A percentile compares a stretch with the other conserved stretches of the same genome.
Evolutionary conservation across 2,329 filamentous ascomycete species (phyloP).

Genomic region (Berkeleyomyces basicola): DNA sequence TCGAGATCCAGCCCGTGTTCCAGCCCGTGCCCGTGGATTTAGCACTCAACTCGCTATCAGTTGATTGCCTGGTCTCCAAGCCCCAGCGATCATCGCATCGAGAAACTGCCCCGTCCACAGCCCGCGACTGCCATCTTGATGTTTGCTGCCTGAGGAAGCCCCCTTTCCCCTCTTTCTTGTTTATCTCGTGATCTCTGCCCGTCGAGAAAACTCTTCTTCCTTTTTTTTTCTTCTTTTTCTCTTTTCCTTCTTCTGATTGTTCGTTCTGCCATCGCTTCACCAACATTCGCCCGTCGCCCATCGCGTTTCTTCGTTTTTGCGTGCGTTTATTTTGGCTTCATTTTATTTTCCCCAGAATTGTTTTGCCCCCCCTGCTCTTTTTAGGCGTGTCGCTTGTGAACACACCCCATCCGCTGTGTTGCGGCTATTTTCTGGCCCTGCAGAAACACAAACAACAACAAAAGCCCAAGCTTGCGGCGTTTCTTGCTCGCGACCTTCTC

Average conservation of each 20-base stretch:
- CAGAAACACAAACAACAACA: slow-evolving; percentile 4
- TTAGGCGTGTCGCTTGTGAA: not conserved
- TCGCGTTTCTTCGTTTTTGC: not conserved
- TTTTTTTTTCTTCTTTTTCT: not conserved
- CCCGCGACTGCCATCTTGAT: not conserved
- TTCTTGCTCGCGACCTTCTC: not conserved
- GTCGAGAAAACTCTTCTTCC: not conserved
- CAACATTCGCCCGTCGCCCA: not conserved
- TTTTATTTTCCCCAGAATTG: slow-evolving; percentile 3
- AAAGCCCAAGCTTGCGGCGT: not conserved
- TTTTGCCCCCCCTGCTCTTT: not conserved
- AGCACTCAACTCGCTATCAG: no score
- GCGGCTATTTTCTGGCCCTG: not conserved
- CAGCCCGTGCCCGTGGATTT: no score
- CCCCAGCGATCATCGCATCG: not conserved
- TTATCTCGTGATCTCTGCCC: not conserved
- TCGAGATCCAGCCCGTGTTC: no score
- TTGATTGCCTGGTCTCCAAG: no score
- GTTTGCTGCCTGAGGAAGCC: not conserved
- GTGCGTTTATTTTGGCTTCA: not conserved
- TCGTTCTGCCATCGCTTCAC: not conserved
- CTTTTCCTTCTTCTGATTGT: not conserved
- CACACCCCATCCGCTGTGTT: not conserved
- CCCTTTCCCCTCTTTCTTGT: not conserved
- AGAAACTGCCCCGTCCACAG: not conserved